Base-by-base conservation (phyloP, 2,329 filamentous ascomycete genomes). In the Aspergillus nomiae region DNA sequence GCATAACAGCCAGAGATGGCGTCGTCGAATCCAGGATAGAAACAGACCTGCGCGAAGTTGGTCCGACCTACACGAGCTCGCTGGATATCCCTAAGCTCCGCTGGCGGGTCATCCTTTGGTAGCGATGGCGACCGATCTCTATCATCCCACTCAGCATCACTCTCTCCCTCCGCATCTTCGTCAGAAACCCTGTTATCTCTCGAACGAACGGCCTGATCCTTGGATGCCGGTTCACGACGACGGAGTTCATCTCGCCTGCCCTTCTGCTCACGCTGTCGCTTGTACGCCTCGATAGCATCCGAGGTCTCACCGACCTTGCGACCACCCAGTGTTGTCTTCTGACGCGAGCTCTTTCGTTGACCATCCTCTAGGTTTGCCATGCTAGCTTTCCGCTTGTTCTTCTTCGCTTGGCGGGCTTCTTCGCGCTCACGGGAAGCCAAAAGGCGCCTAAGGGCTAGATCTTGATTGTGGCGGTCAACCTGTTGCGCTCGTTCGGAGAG, bases 11-110 rank as follows among this genome's bases (percentile, higher is more conserved):
- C 92, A 19, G 84, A 87, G 71, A 97, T 91, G 34, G 90, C 86
- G 10, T 90, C 82, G 61, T 96, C 91, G 69, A 99, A 97, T 4
- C 90, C 90, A 12, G 95, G 95, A 70, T 94, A 94, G 81, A 96
- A 97, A 83, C 93, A 97, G 60, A 97, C 90, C 72, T 94, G 89
- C 8, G 91, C 90, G 76, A 99, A 97, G 73, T 93, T 91, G 69
- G 87, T 90, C 65, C 95, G 88, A 56, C 94, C 92, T 63, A 99
- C 86, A 62, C 92, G 88, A 59, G 94, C 87, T 57, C 92, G 88
- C 74, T 98, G 91, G 67, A 94, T 88, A 76, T 98, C 92, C n/a
- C 85, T 85, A 24, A 97, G 82, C 41, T 90, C 88, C 2, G 91
- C 88, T 30, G 89, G 89, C 16, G 87, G 87, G 48, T 89, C 87